Percentiles rank a stretch among this genome's conserved stretches.
Evolutionary conservation across 257 asterid species (phyloP).

Genomic region (Solanum piurae): DNA sequence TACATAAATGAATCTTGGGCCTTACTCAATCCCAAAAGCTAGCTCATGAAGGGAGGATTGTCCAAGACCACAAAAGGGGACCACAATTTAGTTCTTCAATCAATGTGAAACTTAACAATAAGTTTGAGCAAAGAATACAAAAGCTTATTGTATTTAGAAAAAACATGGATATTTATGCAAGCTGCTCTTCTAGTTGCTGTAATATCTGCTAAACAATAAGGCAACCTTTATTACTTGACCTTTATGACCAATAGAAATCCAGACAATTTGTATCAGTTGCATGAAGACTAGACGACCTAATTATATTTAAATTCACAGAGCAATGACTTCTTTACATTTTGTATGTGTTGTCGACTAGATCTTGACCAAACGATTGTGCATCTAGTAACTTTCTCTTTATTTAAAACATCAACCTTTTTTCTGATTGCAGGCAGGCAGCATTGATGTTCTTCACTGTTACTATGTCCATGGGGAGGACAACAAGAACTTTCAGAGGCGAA

Average conservation of each 20-base stretch:
- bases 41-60: background rate
- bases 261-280: background rate
- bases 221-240: background rate
- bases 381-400: background rate
- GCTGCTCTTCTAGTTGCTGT: background rate
- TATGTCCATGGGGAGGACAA: conserved; percentile 23
- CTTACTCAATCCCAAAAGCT: background rate
- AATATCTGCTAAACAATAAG: background rate
- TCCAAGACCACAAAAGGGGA: background rate
- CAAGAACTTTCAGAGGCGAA: conserved; percentile 18
- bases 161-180: background rate
- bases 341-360: background rate
- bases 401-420: background rate
- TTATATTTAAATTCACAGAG: background rate
- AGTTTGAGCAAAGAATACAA: background rate
- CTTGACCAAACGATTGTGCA: background rate
- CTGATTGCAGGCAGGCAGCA: conserved; percentile 11
- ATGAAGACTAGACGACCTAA: background rate
- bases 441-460: conserved; percentile 22
- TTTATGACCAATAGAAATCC: background rate
- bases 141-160: background rate
- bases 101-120: background rate
- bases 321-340: background rate
- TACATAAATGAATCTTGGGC: background rate
- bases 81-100: background rate